These are phyloP conservation scores for Penicillium bovifimosum DNA, from an alignment of 495 filamentous ascomycete genomes.

Conservation along the genomic window DNA sequence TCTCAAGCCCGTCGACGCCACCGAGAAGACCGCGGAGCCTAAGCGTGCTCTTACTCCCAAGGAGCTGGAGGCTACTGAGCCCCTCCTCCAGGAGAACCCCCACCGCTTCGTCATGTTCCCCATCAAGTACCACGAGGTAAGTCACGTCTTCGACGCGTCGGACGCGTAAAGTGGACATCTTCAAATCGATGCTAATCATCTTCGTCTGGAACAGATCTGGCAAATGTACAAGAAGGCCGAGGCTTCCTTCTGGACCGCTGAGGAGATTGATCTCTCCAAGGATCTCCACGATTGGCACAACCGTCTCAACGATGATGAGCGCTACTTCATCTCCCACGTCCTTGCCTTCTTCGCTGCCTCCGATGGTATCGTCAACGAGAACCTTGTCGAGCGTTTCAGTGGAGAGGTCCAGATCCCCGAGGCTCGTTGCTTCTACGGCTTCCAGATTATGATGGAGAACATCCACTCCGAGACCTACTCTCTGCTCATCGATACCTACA, in stretches of 20 bases:
- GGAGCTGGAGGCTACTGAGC: slow-evolving; percentile 73
- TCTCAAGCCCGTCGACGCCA: slow-evolving; percentile 42
- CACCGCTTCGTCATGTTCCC: slow-evolving; percentile 97
- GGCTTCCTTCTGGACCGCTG: slow-evolving; percentile 98
- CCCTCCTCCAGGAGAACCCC: slow-evolving; percentile 90
- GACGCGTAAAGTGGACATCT: slow-evolving; percentile 62
- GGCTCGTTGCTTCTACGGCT: slow-evolving; percentile 99
- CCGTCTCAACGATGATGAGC: slow-evolving; percentile 91
- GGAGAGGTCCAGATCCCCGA: slow-evolving; percentile 96
- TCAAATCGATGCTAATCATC: slow-evolving; percentile 10
- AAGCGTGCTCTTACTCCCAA: slow-evolving; percentile 59
- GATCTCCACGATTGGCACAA: slow-evolving; percentile 99
- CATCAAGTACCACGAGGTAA: slow-evolving; percentile 98
- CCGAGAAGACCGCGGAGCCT: slow-evolving; percentile 42
- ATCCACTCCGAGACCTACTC: slow-evolving; percentile 99
- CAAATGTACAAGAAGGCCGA: slow-evolving; percentile 99
- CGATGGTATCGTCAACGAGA: slow-evolving; percentile 99
- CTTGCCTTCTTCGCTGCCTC: slow-evolving; percentile 99
- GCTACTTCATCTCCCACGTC: slow-evolving; percentile 96
- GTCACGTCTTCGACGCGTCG: slow-evolving; percentile 53
- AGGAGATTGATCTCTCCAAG: slow-evolving; percentile 98
- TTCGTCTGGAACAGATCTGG: slow-evolving; percentile 67
- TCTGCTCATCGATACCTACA: slow-evolving; percentile 98
- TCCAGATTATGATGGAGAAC: slow-evolving; percentile 99
- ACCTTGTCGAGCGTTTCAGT: slow-evolving; percentile 95